Percentiles rank a stretch among this genome's conserved stretches.
These are phyloP conservation scores for Phylloporus sp. DNA, from an alignment of 768 basidiomycete genomes.

Conservation along the genomic window DNA sequence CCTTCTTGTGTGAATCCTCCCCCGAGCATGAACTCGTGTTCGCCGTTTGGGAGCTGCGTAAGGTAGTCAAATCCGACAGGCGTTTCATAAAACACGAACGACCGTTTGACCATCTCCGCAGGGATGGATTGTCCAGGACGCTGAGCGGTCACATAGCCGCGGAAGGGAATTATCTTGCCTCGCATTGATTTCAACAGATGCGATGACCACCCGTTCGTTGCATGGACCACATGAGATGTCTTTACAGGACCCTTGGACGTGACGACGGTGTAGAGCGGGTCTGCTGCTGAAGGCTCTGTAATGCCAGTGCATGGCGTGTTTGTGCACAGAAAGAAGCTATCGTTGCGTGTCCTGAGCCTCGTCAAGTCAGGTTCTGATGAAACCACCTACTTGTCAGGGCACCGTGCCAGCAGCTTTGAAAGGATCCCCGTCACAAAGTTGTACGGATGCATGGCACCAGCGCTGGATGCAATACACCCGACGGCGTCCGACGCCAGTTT, in stretches of 20 bases:
- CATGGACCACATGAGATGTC: conserved; percentile 69
- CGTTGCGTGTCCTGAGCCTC: not conserved
- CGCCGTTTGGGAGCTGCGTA: conserved; percentile 51
- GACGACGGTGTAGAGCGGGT: conserved; percentile 45
- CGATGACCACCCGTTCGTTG: conserved; percentile 80
- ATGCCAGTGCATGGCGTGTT: conserved; percentile 61
- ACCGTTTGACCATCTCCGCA: conserved; percentile 40
- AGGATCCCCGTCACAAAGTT: conserved; percentile 63
- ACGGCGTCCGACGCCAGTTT: conserved; percentile 40
- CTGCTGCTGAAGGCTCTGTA: conserved; percentile 23
- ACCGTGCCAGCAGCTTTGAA: conserved; percentile 43
- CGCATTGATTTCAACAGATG: conserved; percentile 65
- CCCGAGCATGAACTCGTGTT: conserved; percentile 59
- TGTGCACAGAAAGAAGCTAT: conserved; percentile 57
- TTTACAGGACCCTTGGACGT: conserved; percentile 59
- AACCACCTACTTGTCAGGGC: conserved; percentile 42
- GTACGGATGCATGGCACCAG: conserved; percentile 68
- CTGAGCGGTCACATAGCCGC: conserved; percentile 64
- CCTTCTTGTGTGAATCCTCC: conserved; percentile 45
- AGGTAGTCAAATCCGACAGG: conserved; percentile 57
- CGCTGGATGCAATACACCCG: conserved; percentile 52
- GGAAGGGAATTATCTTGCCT: conserved; percentile 57
- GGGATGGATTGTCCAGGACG: conserved; percentile 40
- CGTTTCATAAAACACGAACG: conserved; percentile 54
- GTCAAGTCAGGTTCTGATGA: not conserved